Percentiles rank a stretch among this genome's conserved stretches.
Evolutionary conservation across 2,329 filamentous ascomycete genomes (phyloP).

Genomic region (Fusarium gaditjirri): DNA sequence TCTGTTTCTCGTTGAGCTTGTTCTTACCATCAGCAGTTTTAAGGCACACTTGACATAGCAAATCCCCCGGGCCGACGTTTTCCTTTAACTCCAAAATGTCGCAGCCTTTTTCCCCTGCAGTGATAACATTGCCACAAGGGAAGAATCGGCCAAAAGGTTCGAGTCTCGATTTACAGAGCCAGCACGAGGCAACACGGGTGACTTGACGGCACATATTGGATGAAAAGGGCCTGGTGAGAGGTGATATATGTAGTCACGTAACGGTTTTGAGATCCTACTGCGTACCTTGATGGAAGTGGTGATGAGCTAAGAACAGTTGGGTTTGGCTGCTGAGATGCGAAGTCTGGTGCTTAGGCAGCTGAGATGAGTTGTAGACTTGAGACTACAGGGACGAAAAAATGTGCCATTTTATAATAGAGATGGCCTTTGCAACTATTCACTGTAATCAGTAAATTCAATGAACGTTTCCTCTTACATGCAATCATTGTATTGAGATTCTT

Average conservation of each 20-base stretch:
- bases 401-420: not conserved
- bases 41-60: slow-evolving; percentile 16
- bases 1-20: slow-evolving; percentile 8
- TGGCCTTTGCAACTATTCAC: not conserved
- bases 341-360: not conserved
- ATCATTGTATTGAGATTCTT: not conserved
- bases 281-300: not conserved
- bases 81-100: not conserved
- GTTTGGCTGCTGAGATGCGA: not conserved
- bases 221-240: no score
- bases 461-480: not conserved
- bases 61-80: not conserved
- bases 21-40: not conserved
- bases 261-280: not conserved
- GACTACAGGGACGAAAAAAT: not conserved
- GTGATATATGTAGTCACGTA: not conserved
- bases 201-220: slow-evolving; percentile 17
- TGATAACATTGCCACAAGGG: not conserved
- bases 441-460: not conserved
- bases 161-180: not conserved
- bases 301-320: not conserved
- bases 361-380: not conserved
- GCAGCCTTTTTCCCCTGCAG: not conserved
- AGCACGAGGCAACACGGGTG: not conserved
- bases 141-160: slow-evolving; percentile 15